Base-by-base conservation (phyloP, 2,329 filamentous ascomycete species). In the Sporothrix sp. region DNA sequence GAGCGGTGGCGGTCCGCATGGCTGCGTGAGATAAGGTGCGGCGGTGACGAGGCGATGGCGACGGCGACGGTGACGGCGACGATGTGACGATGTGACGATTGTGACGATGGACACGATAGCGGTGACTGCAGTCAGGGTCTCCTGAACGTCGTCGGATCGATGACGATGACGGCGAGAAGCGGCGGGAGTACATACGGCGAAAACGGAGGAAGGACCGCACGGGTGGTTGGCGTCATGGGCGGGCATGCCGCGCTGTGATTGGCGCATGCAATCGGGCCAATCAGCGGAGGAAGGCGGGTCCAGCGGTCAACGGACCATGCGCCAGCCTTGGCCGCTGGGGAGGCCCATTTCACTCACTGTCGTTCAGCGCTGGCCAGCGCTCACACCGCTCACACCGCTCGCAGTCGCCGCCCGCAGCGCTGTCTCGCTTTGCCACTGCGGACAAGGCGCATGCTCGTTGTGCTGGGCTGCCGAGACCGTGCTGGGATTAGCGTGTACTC, bases 1-100 rank as follows among this genome's bases (percentile, higher is more conserved):
- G 63, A 50, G 69, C 61, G 27, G 65, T 58, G 49, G 68, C 66
- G 60, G 71, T 61, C 61, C 65, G 67, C 70, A 72, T 73, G 48
- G 44, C 50, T 49, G 36, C 7, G 14, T 40, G 38, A 18, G 23
- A 4, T 27, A 11, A 32, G 8, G 23, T 7, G 8, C 20, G 21
- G 14, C 13, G 23, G 23, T 18, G 28, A n/a, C 25, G 28, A 25
- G 4, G 18, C 6, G 25, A 7, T 4, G 38, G 13, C 6, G 25
- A 32, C 18, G 16, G 27, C 14, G 35, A 20, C n/a, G 35, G 5
- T 20, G 35, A 37, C 35, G 16, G 32, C 32, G 32, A 11, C 14
- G 32, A 13, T n/a, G 32, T 5, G 7, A 35, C 8, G 32, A 10
- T 8, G 32, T 8, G 7, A 8, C 32, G 7, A 8, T 30, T 30